Evolutionary conservation across 2,329 filamentous ascomycete genomes (phyloP).

Genomic region (Trichoderma sp.): DNA sequence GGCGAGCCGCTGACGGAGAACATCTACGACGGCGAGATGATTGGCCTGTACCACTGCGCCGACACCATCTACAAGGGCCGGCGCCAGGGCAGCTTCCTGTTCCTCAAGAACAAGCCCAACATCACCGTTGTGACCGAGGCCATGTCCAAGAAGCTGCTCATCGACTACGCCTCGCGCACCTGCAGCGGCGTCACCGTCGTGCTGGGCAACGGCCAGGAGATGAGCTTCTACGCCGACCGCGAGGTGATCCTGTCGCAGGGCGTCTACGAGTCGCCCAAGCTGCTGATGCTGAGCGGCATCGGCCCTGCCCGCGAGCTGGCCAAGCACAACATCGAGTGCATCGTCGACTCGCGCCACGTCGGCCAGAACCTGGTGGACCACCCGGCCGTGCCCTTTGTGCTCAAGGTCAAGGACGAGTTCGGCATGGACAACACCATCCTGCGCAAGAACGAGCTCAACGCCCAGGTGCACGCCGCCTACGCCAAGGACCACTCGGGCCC

Average conservation of each 20-base stretch:
- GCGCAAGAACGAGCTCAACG: slow-evolving; percentile 38
- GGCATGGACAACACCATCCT: slow-evolving; percentile 46
- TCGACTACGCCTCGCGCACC: slow-evolving; percentile 45
- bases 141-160: slow-evolving; percentile 55
- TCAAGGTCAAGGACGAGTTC: slow-evolving; percentile 46
- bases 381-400: slow-evolving; percentile 54
- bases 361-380: slow-evolving; percentile 67
- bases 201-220: slow-evolving; percentile 41
- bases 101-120: slow-evolving; percentile 55
- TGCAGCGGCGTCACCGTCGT: slow-evolving; percentile 49
- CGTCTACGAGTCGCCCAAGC: slow-evolving; percentile 64
- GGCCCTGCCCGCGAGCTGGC: slow-evolving; percentile 56
- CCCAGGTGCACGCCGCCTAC: slow-evolving; percentile 42
- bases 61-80: slow-evolving; percentile 60
- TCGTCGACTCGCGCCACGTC: slow-evolving; percentile 61
- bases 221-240: slow-evolving; percentile 49
- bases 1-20: slow-evolving; percentile 55
- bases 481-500: slow-evolving; percentile 43
- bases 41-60: slow-evolving; percentile 54
- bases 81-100: slow-evolving; percentile 54
- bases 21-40: slow-evolving; percentile 58
- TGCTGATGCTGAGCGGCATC: slow-evolving; percentile 66
- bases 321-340: slow-evolving; percentile 53
- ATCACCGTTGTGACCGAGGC: slow-evolving; percentile 52
- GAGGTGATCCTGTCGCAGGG: slow-evolving; percentile 54